phyloP scores from a whole-genome alignment of 352 stramenopile genomes.

The Phytopythium oedochilum region DNA sequence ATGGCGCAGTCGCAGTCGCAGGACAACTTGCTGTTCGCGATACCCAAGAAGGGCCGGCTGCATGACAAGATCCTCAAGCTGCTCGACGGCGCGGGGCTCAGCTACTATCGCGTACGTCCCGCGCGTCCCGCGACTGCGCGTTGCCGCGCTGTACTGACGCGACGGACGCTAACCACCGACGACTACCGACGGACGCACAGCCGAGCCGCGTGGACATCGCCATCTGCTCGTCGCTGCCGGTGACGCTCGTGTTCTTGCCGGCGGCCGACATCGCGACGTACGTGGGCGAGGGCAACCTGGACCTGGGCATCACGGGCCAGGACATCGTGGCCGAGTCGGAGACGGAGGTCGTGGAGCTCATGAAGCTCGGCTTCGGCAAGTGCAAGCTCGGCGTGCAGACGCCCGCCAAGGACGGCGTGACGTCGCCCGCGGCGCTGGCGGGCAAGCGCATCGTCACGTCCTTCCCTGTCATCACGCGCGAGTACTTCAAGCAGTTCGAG shows the following conservation, averaged over 20 bases:
- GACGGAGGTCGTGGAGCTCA: conserved; percentile 89
- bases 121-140: too few relatives aligned
- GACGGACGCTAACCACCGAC: neutral
- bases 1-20: conserved; percentile 16
- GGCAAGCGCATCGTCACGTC: conserved; percentile 98
- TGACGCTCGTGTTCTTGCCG: conserved; percentile 97
- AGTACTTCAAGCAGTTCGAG: conserved; percentile 95
- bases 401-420: conserved; percentile 87
- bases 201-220: conserved; percentile 91
- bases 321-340: conserved; percentile 92
- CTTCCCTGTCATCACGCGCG: conserved; percentile 91
- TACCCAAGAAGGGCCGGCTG: conserved; percentile 98
- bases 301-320: conserved; percentile 97
- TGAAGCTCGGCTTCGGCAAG: conserved; percentile 95
- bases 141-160: neutral
- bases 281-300: conserved; percentile 96
- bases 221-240: conserved; percentile 90
- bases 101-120: conserved; percentile 88
- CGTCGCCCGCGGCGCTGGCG: conserved; percentile 74
- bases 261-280: conserved; percentile 97
- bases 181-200: conserved; percentile 6
- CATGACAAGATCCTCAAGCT: conserved; percentile 96
- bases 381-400: conserved; percentile 95
- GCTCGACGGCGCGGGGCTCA: conserved; percentile 93
- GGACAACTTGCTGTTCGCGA: conserved; percentile 88